Evolutionary conservation across 768 basidiomycete species (phyloP).

Genomic region (Pseudohyphozyma bogoriensis): DNA sequence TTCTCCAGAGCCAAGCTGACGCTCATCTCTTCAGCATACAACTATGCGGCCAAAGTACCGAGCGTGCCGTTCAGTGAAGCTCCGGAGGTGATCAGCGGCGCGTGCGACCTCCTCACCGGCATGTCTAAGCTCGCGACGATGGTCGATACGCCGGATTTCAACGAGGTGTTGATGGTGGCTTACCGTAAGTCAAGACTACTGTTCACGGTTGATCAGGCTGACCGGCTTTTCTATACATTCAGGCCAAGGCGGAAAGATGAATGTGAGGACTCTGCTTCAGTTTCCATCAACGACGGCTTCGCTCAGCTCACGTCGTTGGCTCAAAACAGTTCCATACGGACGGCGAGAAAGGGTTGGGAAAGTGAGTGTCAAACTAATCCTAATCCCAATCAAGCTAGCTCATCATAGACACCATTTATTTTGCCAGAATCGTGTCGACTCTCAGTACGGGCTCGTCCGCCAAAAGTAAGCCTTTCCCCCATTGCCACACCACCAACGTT

Average conservation of each 20-base stretch:
- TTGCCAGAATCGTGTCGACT: too few species aligned
- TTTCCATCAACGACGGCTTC: neutral
- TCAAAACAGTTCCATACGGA: constrained; percentile 35
- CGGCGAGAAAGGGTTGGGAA: too few species aligned
- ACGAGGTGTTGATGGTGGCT: constrained; percentile 34
- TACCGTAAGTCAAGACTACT: constrained; percentile 6
- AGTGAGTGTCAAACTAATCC: too few species aligned
- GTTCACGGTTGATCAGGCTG: neutral
- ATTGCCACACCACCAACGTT: too few species aligned
- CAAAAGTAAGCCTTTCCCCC: too few species aligned
- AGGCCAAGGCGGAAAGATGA: constrained; percentile 25
- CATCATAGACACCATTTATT: too few species aligned
- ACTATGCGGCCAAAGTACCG: constrained; percentile 33
- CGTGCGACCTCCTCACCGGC: constrained; percentile 3
- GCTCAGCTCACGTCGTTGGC: constrained; percentile 29
- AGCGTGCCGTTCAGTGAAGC: constrained; percentile 32
- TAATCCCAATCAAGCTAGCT: too few species aligned
- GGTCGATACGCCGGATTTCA: constrained; percentile 23
- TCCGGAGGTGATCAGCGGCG: constrained; percentile 15
- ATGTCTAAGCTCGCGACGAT: neutral
- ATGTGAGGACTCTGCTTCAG: neutral
- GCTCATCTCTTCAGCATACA: constrained; percentile 1
- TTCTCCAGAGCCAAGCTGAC: neutral
- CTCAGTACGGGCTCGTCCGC: too few species aligned
- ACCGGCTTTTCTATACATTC: neutral